Conservation (phyloP, 441 rosid genomes). For the Euphorbia schlechtendalii region DNA sequence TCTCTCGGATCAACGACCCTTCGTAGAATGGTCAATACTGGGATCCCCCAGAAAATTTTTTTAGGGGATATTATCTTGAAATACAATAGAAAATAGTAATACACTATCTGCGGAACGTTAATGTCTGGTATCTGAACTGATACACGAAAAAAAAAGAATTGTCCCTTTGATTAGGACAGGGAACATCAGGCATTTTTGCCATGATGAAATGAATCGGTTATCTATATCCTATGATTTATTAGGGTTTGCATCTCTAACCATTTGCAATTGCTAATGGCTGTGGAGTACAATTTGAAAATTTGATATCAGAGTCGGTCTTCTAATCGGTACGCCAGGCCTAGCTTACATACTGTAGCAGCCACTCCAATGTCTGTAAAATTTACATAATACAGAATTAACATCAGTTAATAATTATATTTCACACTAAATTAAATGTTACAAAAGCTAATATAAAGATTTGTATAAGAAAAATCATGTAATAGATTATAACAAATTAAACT, state of each 20-base stretch:
- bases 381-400: neutral
- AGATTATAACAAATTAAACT: neutral
- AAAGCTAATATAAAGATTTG: neutral
- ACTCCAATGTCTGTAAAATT: conserved; percentile 57
- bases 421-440: neutral
- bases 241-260: conserved; percentile 8
- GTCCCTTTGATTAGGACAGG: conserved; percentile 12
- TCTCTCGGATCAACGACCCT: neutral
- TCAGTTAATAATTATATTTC: neutral
- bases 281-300: conserved; percentile 4
- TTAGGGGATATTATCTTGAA: neutral
- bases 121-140: neutral
- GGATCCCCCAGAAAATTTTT: neutral
- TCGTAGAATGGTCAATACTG: neutral
- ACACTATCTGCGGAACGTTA: neutral
- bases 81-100: neutral
- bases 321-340: conserved; percentile 18
- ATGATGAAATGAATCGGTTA: conserved; percentile 17
- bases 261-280: neutral
- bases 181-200: conserved; percentile 10
- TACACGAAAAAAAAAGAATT: neutral
- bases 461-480: neutral
- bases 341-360: conserved; percentile 53
- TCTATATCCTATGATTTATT: conserved; percentile 6
- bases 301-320: conserved; percentile 10